These are phyloP conservation scores for Dioscorea cayenensis DNA, from an alignment of 116 monocot genomes.

Conservation along the genomic window DNA sequence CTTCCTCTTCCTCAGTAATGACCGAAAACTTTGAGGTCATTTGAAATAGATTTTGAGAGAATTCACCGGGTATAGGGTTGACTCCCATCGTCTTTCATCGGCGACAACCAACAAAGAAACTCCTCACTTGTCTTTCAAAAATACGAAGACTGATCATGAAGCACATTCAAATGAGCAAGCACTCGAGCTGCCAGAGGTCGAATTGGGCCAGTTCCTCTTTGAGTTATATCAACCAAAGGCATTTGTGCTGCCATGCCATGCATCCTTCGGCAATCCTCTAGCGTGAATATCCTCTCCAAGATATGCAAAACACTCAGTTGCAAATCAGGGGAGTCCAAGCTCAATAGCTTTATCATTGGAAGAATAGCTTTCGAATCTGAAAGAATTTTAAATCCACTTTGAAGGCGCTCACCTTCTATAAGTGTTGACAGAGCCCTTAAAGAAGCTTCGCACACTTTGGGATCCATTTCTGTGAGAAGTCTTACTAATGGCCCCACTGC, in stretches of 20 bases:
- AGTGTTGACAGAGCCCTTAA: constrained; percentile 25
- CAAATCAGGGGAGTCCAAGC: constrained; percentile 7
- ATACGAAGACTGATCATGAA: constrained; percentile 34
- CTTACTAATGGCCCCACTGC: constrained; percentile 16
- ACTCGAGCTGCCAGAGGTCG: constrained; percentile 21
- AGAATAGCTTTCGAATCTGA: constrained; percentile 8
- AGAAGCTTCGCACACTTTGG: constrained; percentile 16
- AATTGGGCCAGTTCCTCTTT: constrained; percentile 19
- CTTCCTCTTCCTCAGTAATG: too few species aligned
- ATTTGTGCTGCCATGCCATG: constrained; percentile 24
- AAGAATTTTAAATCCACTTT: constrained; percentile 23
- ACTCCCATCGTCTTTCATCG: too few species aligned
- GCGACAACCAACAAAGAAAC: neutral
- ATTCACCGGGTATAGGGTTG: too few species aligned
- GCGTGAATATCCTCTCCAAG: constrained; percentile 27
- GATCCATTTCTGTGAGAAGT: constrained; percentile 17
- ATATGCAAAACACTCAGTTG: constrained; percentile 15
- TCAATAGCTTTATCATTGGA: constrained; percentile 18
- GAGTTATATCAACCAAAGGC: constrained; percentile 32
- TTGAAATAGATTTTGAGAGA: too few species aligned
- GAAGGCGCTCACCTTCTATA: constrained; percentile 19
- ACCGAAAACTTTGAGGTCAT: too few species aligned
- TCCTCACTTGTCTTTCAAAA: constrained; percentile 12
- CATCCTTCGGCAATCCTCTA: constrained; percentile 22
- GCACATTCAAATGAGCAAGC: constrained; percentile 28